Evolutionary conservation across 305 asterid species (phyloP).

Genomic region (Salvia sclarea): DNA sequence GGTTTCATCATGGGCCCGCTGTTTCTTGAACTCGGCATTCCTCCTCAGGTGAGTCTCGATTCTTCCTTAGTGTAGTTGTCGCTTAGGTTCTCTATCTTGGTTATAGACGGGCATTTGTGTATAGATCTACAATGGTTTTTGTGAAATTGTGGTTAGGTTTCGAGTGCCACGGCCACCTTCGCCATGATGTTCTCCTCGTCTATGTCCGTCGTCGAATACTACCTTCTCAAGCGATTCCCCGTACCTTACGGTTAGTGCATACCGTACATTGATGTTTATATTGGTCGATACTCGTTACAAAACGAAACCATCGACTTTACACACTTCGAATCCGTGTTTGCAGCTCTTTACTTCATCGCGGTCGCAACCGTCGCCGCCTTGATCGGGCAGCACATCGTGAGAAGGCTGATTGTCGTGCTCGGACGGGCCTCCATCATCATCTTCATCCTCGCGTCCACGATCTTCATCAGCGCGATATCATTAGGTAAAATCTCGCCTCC

Average conservation of each 20-base stretch:
- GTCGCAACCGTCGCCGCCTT: conserved; percentile 84
- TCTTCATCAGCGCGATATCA: conserved; percentile 87
- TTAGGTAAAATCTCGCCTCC: conserved; percentile 50
- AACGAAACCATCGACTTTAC: background rate
- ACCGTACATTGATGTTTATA: background rate
- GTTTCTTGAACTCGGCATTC: conserved; percentile 85
- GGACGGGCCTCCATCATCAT: conserved; percentile 92
- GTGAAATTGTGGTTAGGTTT: conserved; percentile 58
- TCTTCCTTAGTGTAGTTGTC: background rate
- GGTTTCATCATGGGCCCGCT: conserved; percentile 98
- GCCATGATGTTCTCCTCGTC: conserved; percentile 99
- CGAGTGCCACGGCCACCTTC: conserved; percentile 96
- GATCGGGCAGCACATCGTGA: conserved; percentile 76
- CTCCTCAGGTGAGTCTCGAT: conserved; percentile 71
- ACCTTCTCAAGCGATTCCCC: conserved; percentile 90
- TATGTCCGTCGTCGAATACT: conserved; percentile 95
- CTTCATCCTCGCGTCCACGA: conserved; percentile 82
- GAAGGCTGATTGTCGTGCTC: conserved; percentile 60
- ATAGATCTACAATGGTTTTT: background rate
- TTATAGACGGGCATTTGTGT: background rate
- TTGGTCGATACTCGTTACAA: background rate
- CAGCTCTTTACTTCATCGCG: conserved; percentile 71
- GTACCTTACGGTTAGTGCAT: conserved; percentile 78
- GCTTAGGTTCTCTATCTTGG: background rate
- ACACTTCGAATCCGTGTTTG: conserved; percentile 1